Conservation (phyloP, 2,329 filamentous ascomycete species). For the Diatrype stigma region DNA sequence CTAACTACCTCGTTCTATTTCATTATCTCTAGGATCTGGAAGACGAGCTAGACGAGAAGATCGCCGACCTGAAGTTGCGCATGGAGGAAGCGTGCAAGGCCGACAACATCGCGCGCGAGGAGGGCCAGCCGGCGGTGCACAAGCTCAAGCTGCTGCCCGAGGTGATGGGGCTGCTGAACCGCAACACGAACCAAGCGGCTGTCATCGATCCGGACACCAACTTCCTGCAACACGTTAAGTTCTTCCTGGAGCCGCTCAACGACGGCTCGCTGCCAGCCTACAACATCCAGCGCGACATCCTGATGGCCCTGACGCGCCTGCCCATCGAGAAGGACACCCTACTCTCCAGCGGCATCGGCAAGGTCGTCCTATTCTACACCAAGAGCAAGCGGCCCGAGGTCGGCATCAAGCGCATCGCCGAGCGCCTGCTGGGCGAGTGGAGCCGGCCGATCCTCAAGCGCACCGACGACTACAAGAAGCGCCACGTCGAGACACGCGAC, state of each 20-base stretch:
- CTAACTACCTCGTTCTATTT: no score
- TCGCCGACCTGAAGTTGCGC: slow-evolving; percentile 77
- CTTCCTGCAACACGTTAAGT: slow-evolving; percentile 89
- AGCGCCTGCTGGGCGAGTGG: slow-evolving; percentile 92
- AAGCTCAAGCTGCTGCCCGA: slow-evolving; percentile 93
- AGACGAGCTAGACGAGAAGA: slow-evolving; percentile 82
- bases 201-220: slow-evolving; percentile 94
- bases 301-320: slow-evolving; percentile 72
- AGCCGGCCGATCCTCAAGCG: slow-evolving; percentile 89
- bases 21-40: slow-evolving; percentile 80
- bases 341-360: slow-evolving; percentile 88
- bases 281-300: slow-evolving; percentile 94
- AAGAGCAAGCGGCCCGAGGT: slow-evolving; percentile 87
- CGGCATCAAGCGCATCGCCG: slow-evolving; percentile 87
- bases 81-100: slow-evolving; percentile 89
- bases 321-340: slow-evolving; percentile 89
- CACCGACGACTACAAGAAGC: slow-evolving; percentile 92
- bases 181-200: slow-evolving; percentile 78
- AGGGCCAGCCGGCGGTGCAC: slow-evolving; percentile 77
- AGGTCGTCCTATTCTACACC: slow-evolving; percentile 95
- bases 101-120: slow-evolving; percentile 77
- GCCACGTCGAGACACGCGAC: slow-evolving; percentile 59
- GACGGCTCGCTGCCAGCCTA: slow-evolving; percentile 94
- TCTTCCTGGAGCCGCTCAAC: slow-evolving; percentile 93
- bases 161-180: slow-evolving; percentile 82